Evolutionary conservation across 139 green algal genomes (phyloP).

Genomic region (Auxenochlorella protothecoides): DNA sequence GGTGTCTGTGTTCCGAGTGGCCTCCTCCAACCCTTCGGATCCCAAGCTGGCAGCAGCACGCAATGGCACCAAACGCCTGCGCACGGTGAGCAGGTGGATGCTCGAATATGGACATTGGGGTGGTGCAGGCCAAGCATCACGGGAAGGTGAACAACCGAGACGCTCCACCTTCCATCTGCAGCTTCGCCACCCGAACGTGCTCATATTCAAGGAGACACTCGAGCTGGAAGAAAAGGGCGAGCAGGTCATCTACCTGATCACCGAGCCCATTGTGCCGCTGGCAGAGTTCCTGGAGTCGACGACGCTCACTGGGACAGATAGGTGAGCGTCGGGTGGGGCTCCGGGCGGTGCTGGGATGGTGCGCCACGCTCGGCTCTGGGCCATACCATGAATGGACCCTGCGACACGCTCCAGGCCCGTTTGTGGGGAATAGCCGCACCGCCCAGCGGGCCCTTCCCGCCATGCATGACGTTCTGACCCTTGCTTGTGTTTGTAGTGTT

Average conservation of each 20-base stretch:
- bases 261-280: slow-evolving; percentile 66
- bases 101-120: no score
- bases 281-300: slow-evolving; percentile 2
- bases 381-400: no score
- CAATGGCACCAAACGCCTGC: slow-evolving; percentile 72
- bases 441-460: no score
- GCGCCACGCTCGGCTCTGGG: no score
- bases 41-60: slow-evolving; percentile 45
- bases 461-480: no score
- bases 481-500: no score
- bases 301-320: background rate
- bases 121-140: no score
- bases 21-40: slow-evolving; percentile 39
- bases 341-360: no score
- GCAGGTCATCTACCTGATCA: slow-evolving; percentile 71
- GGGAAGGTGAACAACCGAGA: no score
- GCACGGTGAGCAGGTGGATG: slow-evolving; percentile 21
- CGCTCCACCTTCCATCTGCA: slow-evolving; percentile 12
- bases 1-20: slow-evolving; percentile 70
- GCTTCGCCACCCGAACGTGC: slow-evolving; percentile 76
- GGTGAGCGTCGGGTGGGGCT: no score
- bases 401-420: background rate
- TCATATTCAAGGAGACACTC: slow-evolving; percentile 66
- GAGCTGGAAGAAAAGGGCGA: slow-evolving; percentile 64
- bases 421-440: no score